Percentiles rank a stretch among this genome's conserved stretches.
These are phyloP conservation scores for Mucor racemosus DNA, from an alignment of 371 early-diverging fungal genomes.

Conservation along the genomic window DNA sequence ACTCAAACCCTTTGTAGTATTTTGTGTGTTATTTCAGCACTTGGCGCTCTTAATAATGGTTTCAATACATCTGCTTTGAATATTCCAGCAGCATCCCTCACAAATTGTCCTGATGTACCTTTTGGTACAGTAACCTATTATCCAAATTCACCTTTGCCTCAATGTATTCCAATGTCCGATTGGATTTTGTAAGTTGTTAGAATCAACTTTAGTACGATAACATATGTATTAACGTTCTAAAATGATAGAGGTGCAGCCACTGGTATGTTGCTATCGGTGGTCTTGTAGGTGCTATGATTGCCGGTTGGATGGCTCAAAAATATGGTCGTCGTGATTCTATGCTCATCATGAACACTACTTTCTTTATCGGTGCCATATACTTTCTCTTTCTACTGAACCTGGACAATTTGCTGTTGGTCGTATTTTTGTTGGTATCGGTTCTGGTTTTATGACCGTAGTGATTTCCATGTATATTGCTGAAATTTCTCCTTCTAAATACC, in stretches of 20 bases:
- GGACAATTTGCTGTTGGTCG: slow-evolving; percentile 80
- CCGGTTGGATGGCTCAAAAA: slow-evolving; percentile 58
- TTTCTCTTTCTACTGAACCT: slow-evolving; percentile 61
- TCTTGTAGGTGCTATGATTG: slow-evolving; percentile 68
- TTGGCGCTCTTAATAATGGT: slow-evolving; percentile 54
- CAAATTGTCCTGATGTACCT: slow-evolving; percentile 46
- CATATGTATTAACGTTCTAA: slow-evolving; percentile 12
- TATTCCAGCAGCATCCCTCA: slow-evolving; percentile 45
- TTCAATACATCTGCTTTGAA: slow-evolving; percentile 50
- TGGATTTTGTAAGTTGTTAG: slow-evolving; percentile 47
- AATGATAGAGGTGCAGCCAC: slow-evolving; percentile 61
- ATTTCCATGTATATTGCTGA: slow-evolving; percentile 85
- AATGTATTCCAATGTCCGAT: slow-evolving; percentile 53
- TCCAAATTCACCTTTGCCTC: slow-evolving; percentile 40
- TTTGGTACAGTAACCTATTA: slow-evolving; percentile 42
- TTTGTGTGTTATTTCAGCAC: slow-evolving; percentile 45
- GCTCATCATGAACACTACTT: slow-evolving; percentile 65
- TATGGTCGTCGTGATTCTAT: slow-evolving; percentile 76
- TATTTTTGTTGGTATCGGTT: slow-evolving; percentile 81
- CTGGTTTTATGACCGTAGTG: slow-evolving; percentile 80
- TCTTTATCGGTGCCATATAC: slow-evolving; percentile 70
- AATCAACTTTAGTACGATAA: neutral
- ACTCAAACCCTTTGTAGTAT: slow-evolving; percentile 43
- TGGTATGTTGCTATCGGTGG: slow-evolving; percentile 78
- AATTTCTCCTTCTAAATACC: slow-evolving; percentile 71